Percentiles rank a stretch among this genome's conserved stretches.
Evolutionary conservation across 805 yeast genomes (phyloP).

Genomic region (Candida nitratophila): DNA sequence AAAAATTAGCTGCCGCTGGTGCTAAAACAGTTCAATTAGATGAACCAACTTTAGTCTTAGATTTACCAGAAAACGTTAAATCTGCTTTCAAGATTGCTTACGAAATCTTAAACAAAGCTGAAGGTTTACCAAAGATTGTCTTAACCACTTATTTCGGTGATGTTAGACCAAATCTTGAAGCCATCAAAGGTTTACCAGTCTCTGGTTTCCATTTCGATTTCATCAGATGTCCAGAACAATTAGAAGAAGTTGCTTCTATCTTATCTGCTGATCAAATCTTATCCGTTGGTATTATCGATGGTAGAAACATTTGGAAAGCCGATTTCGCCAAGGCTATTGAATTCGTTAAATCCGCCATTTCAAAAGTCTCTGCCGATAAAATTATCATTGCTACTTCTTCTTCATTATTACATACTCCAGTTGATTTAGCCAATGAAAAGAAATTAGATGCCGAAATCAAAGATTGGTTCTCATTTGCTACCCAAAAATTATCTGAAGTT

Average conservation of each 20-base stretch:
- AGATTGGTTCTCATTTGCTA: slow-evolving; percentile 98
- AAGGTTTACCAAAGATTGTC: slow-evolving; percentile 69
- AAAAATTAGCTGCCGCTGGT: slow-evolving; percentile 89
- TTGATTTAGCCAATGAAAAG: slow-evolving; percentile 86
- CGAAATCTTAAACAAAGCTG: slow-evolving; percentile 61
- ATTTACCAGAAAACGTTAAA: slow-evolving; percentile 78
- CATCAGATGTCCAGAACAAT: slow-evolving; percentile 93
- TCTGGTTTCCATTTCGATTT: slow-evolving; percentile 95
- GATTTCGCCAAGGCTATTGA: slow-evolving; percentile 83
- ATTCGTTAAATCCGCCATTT: slow-evolving; percentile 75
- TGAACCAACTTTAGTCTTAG: slow-evolving; percentile 95
- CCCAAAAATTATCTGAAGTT: slow-evolving; percentile 91
- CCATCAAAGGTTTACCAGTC: slow-evolving; percentile 87
- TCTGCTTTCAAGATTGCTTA: slow-evolving; percentile 86
- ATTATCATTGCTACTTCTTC: slow-evolving; percentile 93
- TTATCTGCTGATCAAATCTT: slow-evolving; percentile 66
- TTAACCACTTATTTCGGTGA: slow-evolving; percentile 97
- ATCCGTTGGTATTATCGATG: slow-evolving; percentile 96
- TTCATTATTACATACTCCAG: slow-evolving; percentile 96
- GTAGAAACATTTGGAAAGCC: slow-evolving; percentile 99
- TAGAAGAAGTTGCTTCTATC: slow-evolving; percentile 69
- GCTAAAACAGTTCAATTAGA: slow-evolving; percentile 93
- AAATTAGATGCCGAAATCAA: slow-evolving; percentile 87
- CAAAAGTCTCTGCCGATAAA: slow-evolving; percentile 77
- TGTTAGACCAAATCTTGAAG: slow-evolving; percentile 90